Conservation (phyloP, 352 stramenopile species). For the Pythium sukuiense region DNA sequence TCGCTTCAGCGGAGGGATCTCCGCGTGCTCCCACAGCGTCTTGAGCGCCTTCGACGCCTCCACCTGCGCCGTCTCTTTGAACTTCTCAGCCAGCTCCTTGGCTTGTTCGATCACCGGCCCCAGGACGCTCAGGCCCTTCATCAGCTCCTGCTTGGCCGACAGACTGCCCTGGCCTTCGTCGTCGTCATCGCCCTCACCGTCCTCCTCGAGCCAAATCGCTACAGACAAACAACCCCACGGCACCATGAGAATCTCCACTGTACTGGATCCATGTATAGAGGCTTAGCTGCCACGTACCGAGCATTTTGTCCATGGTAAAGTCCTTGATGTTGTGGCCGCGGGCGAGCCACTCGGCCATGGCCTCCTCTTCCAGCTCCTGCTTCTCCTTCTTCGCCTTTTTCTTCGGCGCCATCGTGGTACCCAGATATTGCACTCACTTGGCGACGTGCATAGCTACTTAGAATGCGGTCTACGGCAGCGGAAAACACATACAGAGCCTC, state of each 20-base stretch:
- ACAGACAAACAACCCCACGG: background rate
- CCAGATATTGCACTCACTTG: background rate
- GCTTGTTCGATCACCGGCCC: slow-evolving; percentile 44
- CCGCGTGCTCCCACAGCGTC: slow-evolving; percentile 49
- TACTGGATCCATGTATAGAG: background rate
- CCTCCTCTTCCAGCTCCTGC: slow-evolving; percentile 67
- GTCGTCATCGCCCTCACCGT: slow-evolving; percentile 48
- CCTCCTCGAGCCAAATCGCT: slow-evolving; percentile 76
- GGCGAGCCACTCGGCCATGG: slow-evolving; percentile 70
- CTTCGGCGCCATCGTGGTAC: slow-evolving; percentile 22
- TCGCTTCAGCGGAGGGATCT: slow-evolving; percentile 54
- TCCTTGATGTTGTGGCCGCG: slow-evolving; percentile 57
- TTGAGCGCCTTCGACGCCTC: slow-evolving; percentile 45
- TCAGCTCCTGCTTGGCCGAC: slow-evolving; percentile 62
- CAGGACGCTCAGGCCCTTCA: slow-evolving; percentile 51
- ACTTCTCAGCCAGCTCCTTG: slow-evolving; percentile 38
- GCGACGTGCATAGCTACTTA: background rate
- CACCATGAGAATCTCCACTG: background rate
- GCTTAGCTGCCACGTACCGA: slow-evolving; percentile 33
- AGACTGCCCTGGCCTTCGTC: slow-evolving; percentile 38
- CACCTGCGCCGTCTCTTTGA: slow-evolving; percentile 39
- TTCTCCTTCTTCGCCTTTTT: slow-evolving; percentile 29
- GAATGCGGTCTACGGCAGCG: background rate
- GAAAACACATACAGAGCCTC: background rate
- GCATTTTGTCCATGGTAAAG: slow-evolving; percentile 81